A percentile compares a stretch with the other conserved stretches of the same genome.
phyloP scores from a whole-genome alignment of 2,329 filamentous ascomycete species.

The Coniochaeta hoffmannii region DNA sequence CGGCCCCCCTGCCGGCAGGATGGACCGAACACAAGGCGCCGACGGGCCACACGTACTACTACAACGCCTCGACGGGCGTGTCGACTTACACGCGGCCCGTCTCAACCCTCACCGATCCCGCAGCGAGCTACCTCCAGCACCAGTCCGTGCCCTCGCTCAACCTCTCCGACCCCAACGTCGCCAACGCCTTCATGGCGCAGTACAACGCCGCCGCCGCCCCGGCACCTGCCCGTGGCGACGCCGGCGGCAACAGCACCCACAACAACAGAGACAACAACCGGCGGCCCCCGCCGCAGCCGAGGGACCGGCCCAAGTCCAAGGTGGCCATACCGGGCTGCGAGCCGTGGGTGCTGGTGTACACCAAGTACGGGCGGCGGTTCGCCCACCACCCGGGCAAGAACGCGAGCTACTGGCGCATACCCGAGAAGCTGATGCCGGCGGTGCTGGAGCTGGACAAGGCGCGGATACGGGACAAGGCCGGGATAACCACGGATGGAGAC shows the following conservation, averaged over 20 bases:
- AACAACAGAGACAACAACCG: conserved; percentile 31
- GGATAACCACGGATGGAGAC: conserved; percentile 13
- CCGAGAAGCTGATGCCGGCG: conserved; percentile 74
- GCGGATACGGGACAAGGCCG: conserved; percentile 53
- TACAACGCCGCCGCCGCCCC: conserved; percentile 31
- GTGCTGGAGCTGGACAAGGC: conserved; percentile 68
- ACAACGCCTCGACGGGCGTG: conserved; percentile 72
- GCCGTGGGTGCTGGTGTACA: conserved; percentile 90
- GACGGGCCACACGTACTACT: conserved; percentile 81
- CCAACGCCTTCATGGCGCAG: conserved; percentile 55
- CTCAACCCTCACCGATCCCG: conserved; percentile 18
- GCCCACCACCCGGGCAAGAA: conserved; percentile 83
- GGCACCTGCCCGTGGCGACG: background rate
- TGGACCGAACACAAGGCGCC: conserved; percentile 95
- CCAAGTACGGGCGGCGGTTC: conserved; percentile 81
- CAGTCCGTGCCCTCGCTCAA: conserved; percentile 27
- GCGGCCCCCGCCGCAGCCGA: conserved; percentile 57
- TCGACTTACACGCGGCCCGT: conserved; percentile 82
- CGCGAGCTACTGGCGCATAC: conserved; percentile 92
- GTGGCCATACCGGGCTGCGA: conserved; percentile 71
- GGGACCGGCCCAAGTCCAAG: conserved; percentile 76
- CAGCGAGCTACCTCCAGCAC: conserved; percentile 33
- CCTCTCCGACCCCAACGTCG: conserved; percentile 47
- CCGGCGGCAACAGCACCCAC: conserved; percentile 11
- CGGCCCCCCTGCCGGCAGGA: conserved; percentile 62